phyloP scores from a whole-genome alignment of 176 grass and related monocot genomes.

The barley (Hordeum vulgare) region DNA sequence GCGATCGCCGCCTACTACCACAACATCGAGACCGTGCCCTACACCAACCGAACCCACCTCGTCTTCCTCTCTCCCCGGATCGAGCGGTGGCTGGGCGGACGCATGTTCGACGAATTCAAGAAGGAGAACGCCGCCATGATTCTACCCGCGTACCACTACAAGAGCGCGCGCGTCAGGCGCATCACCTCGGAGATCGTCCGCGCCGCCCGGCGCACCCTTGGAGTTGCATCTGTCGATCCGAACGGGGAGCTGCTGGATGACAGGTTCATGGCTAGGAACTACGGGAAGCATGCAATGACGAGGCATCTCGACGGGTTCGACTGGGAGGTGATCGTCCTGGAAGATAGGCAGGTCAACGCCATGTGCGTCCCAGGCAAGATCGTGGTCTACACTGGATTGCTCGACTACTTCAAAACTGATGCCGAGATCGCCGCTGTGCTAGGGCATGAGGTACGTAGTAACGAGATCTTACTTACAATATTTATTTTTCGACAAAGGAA shows the following conservation, averaged over 20 bases:
- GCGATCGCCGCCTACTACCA: conserved; percentile 51
- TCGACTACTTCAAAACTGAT: conserved; percentile 70
- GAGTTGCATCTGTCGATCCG: neutral
- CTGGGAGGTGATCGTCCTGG: conserved; percentile 85
- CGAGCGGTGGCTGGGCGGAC: conserved; percentile 75
- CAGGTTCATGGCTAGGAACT: conserved; percentile 51
- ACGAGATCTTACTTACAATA: no score
- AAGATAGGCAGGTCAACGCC: conserved; percentile 52
- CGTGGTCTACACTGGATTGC: conserved; percentile 67
- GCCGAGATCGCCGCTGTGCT: conserved; percentile 72
- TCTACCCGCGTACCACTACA: conserved; percentile 64
- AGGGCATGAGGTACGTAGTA: conserved; percentile 74
- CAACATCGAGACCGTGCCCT: conserved; percentile 75
- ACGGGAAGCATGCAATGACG: conserved; percentile 25
- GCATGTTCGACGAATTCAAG: conserved; percentile 58
- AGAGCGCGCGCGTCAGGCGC: conserved; percentile 65
- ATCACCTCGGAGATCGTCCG: conserved; percentile 67
- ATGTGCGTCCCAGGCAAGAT: conserved; percentile 90
- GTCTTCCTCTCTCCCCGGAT: conserved; percentile 47
- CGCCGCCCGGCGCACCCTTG: conserved; percentile 51
- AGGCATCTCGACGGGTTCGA: conserved; percentile 63
- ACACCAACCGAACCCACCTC: conserved; percentile 77
- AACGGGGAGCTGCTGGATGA: conserved; percentile 80
- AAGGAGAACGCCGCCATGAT: conserved; percentile 47
- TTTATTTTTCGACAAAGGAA: no score